Evolutionary conservation across 192 early-diverging fungal species (phyloP).

Genomic region (Lobosporangium transversale): DNA sequence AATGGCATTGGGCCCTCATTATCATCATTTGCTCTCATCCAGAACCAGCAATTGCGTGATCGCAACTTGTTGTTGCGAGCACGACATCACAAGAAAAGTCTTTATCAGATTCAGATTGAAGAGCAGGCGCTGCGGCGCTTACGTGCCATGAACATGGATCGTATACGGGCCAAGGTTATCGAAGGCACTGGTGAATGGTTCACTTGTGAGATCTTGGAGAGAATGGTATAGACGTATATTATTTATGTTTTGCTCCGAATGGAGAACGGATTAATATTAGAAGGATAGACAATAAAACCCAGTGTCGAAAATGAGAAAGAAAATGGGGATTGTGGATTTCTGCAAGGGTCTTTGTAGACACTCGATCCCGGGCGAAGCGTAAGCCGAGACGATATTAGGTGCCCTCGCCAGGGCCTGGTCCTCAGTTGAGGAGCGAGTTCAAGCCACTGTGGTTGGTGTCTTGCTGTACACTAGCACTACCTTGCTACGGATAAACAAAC

Average conservation of each 20-base stretch:
- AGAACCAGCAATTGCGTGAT: constrained; percentile 56
- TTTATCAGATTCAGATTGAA: constrained; percentile 62
- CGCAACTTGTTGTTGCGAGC: constrained; percentile 36
- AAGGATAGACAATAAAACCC: no score
- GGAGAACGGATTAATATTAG: no score
- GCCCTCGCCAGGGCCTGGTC: constrained; percentile 41
- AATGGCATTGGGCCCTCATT: neutral
- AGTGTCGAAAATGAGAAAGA: neutral
- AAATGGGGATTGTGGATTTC: neutral
- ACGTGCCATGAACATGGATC: constrained; percentile 37
- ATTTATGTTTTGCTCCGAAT: no score
- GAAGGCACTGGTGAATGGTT: constrained; percentile 61
- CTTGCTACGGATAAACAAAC: constrained; percentile 26
- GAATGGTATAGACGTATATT: neutral
- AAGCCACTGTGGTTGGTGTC: constrained; percentile 28
- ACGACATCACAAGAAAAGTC: constrained; percentile 58
- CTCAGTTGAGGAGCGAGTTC: constrained; percentile 20
- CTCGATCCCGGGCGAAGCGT: constrained; percentile 46
- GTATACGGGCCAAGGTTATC: constrained; percentile 38
- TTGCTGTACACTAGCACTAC: constrained; percentile 46
- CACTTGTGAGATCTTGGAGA: constrained; percentile 21
- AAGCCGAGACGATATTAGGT: constrained; percentile 39
- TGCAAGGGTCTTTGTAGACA: constrained; percentile 42
- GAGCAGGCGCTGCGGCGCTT: constrained; percentile 54
- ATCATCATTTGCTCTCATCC: constrained; percentile 54